phyloP scores from a whole-genome alignment of 129 eudicot species.

The Centella asiatica region DNA sequence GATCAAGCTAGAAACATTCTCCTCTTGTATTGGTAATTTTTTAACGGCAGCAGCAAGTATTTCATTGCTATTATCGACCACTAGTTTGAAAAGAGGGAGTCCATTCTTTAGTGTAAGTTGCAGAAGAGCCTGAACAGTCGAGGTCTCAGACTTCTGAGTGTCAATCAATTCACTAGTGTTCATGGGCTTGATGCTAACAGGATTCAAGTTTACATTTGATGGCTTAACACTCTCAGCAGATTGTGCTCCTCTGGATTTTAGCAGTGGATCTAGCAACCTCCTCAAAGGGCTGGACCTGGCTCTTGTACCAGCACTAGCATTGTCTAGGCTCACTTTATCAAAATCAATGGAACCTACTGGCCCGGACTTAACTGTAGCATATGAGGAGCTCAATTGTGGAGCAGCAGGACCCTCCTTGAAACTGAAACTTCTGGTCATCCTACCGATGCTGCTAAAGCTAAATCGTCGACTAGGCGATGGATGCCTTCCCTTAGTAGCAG shows the following conservation, averaged over 20 bases:
- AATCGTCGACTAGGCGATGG: constrained; percentile 60
- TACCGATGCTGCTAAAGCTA: constrained; percentile 56
- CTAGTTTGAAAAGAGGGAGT: constrained; percentile 64
- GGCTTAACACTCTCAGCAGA: constrained; percentile 31
- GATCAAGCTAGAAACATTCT: constrained; percentile 53
- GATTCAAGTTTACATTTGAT: constrained; percentile 10
- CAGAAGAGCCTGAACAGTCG: constrained; percentile 53
- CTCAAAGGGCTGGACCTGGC: constrained; percentile 76
- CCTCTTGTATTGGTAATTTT: constrained; percentile 39
- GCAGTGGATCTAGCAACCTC: constrained; percentile 73
- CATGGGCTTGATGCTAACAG: neutral
- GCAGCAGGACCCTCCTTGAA: constrained; percentile 46
- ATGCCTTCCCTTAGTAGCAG: constrained; percentile 30
- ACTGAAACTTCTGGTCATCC: constrained; percentile 71
- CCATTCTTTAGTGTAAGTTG: constrained; percentile 72
- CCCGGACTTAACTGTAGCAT: constrained; percentile 47
- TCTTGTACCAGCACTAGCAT: constrained; percentile 26
- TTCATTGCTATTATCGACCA: constrained; percentile 57
- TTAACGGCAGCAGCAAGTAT: constrained; percentile 76
- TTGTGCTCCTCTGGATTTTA: constrained; percentile 48
- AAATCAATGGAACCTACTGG: constrained; percentile 37
- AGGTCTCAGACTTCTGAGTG: constrained; percentile 20
- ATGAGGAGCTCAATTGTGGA: constrained; percentile 36
- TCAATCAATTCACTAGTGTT: constrained; percentile 22
- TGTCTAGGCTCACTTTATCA: constrained; percentile 23